Evolutionary conservation across 179 eudicot genomes (phyloP).

Genomic region (Amaranthus tricolor): DNA sequence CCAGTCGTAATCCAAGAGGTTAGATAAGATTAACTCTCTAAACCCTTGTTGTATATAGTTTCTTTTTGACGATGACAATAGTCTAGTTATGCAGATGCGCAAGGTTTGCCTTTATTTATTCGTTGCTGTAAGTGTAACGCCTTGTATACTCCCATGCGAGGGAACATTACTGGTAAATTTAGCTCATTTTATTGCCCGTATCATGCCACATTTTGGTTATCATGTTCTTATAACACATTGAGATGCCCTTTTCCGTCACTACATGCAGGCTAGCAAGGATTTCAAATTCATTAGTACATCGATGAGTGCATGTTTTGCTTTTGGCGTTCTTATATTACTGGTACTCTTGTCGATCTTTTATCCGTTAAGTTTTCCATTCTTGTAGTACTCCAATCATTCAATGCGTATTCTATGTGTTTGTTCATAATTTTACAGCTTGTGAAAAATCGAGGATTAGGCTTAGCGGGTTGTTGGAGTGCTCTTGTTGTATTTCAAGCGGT

Average conservation of each 20-base stretch:
- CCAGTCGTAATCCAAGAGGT: slow-evolving; percentile 74
- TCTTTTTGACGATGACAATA: slow-evolving; percentile 8
- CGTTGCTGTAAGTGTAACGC: slow-evolving; percentile 71
- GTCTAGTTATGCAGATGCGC: slow-evolving; percentile 67
- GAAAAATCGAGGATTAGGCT: slow-evolving; percentile 65
- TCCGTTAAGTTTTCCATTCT: neutral
- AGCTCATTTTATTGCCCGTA: neutral
- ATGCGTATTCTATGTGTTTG: slow-evolving; percentile 1
- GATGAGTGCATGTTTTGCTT: slow-evolving; percentile 67
- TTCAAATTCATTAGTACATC: slow-evolving; percentile 73
- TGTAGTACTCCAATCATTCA: neutral
- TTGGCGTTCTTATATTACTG: slow-evolving; percentile 64
- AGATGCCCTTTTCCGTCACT: neutral
- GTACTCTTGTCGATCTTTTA: slow-evolving; percentile 36
- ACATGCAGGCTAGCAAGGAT: slow-evolving; percentile 86
- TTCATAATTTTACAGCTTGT: slow-evolving; percentile 40
- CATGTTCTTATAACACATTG: neutral
- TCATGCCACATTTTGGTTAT: neutral
- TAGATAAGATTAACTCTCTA: slow-evolving; percentile 5
- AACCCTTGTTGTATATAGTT: neutral
- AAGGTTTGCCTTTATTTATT: slow-evolving; percentile 68
- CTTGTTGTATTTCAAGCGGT: slow-evolving; percentile 94
- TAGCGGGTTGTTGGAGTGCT: slow-evolving; percentile 73
- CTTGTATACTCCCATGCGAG: slow-evolving; percentile 81
- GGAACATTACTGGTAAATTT: slow-evolving; percentile 85